Base-by-base conservation (phyloP, 176 grass and related monocot genomes). In the Cenchrus americanus region DNA sequence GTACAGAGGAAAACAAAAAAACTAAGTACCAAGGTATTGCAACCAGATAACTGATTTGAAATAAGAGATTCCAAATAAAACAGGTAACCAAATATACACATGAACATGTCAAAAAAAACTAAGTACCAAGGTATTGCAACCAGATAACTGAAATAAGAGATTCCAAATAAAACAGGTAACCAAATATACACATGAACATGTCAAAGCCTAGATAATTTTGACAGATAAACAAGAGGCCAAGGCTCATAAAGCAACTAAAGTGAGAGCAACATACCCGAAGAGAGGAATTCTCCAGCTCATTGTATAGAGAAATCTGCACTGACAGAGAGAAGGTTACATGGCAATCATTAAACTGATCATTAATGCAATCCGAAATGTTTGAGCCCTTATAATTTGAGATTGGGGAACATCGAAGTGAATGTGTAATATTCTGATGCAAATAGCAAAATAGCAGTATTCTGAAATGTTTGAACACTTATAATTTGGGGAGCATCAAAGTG, bases 271-370 rank as follows among this genome's bases (percentile, higher is more conserved):
- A 58, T 89, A 91, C 91, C 94, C 94, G 3, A 97, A 92, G 83
- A 90, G 83, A 78, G 94, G 94, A 90, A 97, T 69, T 82, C 88
- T 94, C 94, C 91, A 94, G 79, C 86, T 97, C 94, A 97, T 97
- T 47, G 49, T 86, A 43, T 24, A 67, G 44, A 80, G 43, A 2
- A 84, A 84, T 75, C 89, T 90, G 84, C 69, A 84, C 48, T 0
- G 44, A 83, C 7, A 42, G 19, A 63, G n/a, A 86, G 30, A 68
- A 75, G 17, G 52, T 80, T 63, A 63, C 10, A 42, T 59, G 13
- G 7, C 2, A 44, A 77, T 15, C 0, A 0, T 26, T 14, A 46
- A 75, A 27, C 14, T n/a, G 46, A 40, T 57, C 1, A 0, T 17
- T 46, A 18, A 32, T 15, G 40, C 27, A 60, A 52, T 42, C 6